Evolutionary conservation across 2,329 filamentous ascomycete genomes (phyloP), one percentile per base, ranked within the genome.

Genomic region (Claviceps fusiformis): DNA sequence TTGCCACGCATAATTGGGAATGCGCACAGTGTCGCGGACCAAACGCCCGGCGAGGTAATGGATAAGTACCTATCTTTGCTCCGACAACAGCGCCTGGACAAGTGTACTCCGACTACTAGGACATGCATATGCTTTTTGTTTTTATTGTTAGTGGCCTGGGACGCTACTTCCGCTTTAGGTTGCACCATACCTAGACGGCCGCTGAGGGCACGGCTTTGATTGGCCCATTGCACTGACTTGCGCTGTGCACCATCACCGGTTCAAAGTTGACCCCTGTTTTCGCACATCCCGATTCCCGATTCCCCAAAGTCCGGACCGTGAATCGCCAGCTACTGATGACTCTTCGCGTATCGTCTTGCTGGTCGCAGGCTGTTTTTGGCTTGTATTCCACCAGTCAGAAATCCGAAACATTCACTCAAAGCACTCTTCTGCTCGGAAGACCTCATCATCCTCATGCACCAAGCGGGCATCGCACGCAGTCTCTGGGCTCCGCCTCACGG

Each of bases 161-260:
- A 44, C 41, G 41, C 41, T 44, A 44, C 17, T 44, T 24, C n/a
- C 41, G 17, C 19, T 19, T 19, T 17, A n/a, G 19, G 17, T 44
- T 19, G 5, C 8, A 15, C 41, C 31, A 5, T 33, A 8, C n/a
- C 41, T 17, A 41, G 13, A 44, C 41, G 5, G 15, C n/a, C 19
- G 19, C 41, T 57, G 10, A 71, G 53, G 4, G 70, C 55, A 9
- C 19, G 24, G 19, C 24, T 27, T 13, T 24, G 5, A 27, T 11
- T 46, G 6, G 19, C 9, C 19, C 10, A 7, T 11, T 46, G 11
- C 44, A 46, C 44, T 11, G 44, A n/a, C 17, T 19, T 5, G 43
- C 43, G 9, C 19, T 11, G 19, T 45, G 43, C 43, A 45, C 24
- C 43, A 45, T 45, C 43, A 45, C 19, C 43, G 9, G 19, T 8